A percentile compares a stretch with the other conserved stretches of the same genome.
Conservation (phyloP, 495 filamentous ascomycete species). For the Aspergillus indologenus region DNA sequence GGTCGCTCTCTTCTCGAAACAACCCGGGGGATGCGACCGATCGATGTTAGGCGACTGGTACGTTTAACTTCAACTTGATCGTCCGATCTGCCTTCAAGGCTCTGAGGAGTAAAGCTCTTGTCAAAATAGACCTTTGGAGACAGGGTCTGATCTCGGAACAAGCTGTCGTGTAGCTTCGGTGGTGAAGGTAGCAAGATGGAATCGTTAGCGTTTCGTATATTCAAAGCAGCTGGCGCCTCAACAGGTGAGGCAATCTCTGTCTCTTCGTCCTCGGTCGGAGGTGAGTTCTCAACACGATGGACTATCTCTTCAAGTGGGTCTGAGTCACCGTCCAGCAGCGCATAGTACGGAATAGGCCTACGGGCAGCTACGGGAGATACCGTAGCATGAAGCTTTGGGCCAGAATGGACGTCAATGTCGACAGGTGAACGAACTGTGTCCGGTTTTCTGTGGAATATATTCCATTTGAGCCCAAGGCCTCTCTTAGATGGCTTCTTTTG, state of each 20-base stretch:
- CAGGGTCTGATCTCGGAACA: slow-evolving; percentile 33
- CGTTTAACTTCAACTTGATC: slow-evolving; percentile 24
- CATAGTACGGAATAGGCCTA: slow-evolving; percentile 71
- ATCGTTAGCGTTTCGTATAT: slow-evolving; percentile 39
- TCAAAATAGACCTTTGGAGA: slow-evolving; percentile 45
- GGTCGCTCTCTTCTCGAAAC: slow-evolving; percentile 67
- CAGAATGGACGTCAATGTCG: slow-evolving; percentile 11
- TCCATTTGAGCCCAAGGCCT: slow-evolving; percentile 64
- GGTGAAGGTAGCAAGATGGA: slow-evolving; percentile 56
- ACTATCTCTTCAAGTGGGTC: slow-evolving; percentile 66
- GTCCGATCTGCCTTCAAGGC: slow-evolving; percentile 11
- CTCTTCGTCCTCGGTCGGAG: slow-evolving; percentile 39
- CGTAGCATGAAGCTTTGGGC: slow-evolving; percentile 36
- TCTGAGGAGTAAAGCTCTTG: slow-evolving; percentile 19
- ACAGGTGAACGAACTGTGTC: slow-evolving; percentile 15
- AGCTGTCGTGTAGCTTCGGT: slow-evolving; percentile 46
- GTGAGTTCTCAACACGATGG: slow-evolving; percentile 54
- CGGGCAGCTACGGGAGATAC: slow-evolving; percentile 35
- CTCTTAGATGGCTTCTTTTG: slow-evolving; percentile 25
- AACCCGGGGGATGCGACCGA: slow-evolving; percentile 88
- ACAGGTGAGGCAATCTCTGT: slow-evolving; percentile 16
- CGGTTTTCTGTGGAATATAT: slow-evolving; percentile 68
- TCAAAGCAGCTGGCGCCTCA: slow-evolving; percentile 31
- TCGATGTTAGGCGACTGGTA: slow-evolving; percentile 61
- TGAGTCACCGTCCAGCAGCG: slow-evolving; percentile 73